Evolutionary conservation across 2,329 filamentous ascomycete genomes (phyloP).

Genomic region (Exophiala viscosa): DNA sequence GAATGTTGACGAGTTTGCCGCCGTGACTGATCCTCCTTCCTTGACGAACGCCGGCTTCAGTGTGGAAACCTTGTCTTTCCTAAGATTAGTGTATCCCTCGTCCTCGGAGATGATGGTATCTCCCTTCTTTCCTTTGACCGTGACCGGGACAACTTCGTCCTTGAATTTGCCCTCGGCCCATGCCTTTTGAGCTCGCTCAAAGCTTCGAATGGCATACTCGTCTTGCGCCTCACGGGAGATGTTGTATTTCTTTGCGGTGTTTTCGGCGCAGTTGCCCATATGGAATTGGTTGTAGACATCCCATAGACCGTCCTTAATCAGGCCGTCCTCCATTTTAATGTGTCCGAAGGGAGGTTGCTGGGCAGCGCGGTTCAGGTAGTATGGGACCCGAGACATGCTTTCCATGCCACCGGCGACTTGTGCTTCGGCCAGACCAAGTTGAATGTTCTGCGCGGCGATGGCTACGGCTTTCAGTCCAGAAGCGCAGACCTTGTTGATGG

Average conservation of each 20-base stretch:
- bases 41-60: conserved; percentile 88
- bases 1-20: conserved; percentile 88
- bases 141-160: conserved; percentile 87
- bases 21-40: conserved; percentile 85
- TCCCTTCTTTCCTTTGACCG: conserved; percentile 78
- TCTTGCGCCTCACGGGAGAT: conserved; percentile 86
- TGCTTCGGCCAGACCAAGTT: conserved; percentile 81
- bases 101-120: conserved; percentile 75
- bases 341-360: conserved; percentile 82
- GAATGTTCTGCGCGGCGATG: conserved; percentile 89
- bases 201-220: conserved; percentile 82
- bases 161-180: conserved; percentile 80
- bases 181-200: conserved; percentile 82
- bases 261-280: conserved; percentile 97
- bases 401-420: conserved; percentile 96
- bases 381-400: conserved; percentile 92
- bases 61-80: conserved; percentile 77
- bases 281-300: conserved; percentile 96
- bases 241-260: conserved; percentile 80
- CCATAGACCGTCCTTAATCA: conserved; percentile 92
- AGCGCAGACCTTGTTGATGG: conserved; percentile 97
- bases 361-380: conserved; percentile 80
- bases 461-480: conserved; percentile 90
- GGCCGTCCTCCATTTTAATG: conserved; percentile 80
- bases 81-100: conserved; percentile 84